phyloP scores from a whole-genome alignment of 2,329 filamentous ascomycete genomes.

The Ceratocystis variospora region DNA sequence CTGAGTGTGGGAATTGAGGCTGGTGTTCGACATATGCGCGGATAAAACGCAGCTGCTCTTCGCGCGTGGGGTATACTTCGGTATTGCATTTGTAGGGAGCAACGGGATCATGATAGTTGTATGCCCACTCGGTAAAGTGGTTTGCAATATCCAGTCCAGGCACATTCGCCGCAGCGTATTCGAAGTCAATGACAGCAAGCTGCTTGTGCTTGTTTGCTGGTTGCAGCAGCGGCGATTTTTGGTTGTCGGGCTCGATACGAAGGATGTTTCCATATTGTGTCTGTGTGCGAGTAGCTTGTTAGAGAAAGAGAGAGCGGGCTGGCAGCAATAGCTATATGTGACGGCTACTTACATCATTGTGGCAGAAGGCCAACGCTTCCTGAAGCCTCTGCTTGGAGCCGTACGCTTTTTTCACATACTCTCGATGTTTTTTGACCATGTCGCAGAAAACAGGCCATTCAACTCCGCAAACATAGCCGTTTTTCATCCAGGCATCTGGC shows the following conservation, averaged over 20 bases:
- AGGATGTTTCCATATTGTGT: conserved; percentile 98
- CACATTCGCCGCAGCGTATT: conserved; percentile 83
- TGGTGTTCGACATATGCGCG: conserved; percentile 74
- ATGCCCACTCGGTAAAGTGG: conserved; percentile 96
- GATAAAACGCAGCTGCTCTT: conserved; percentile 76
- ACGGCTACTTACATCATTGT: conserved; percentile 65
- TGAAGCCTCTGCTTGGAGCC: conserved; percentile 53
- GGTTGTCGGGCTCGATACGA: conserved; percentile 50
- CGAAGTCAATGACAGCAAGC: conserved; percentile 93
- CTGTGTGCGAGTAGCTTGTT: conserved; percentile 32
- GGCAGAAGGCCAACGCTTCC: conserved; percentile 76
- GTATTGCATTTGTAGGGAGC: conserved; percentile 54
- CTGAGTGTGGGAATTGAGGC: conserved; percentile 46
- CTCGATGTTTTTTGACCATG: conserved; percentile 63
- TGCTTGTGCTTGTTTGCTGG: conserved; percentile 92
- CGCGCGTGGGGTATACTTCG: conserved; percentile 56
- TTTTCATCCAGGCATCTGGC: conserved; percentile 46
- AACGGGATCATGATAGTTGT: conserved; percentile 77
- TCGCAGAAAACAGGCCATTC: conserved; percentile 67
- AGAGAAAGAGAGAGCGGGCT: not conserved
- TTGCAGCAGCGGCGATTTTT: conserved; percentile 73
- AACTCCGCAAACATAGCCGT: conserved; percentile 66
- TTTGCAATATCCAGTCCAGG: conserved; percentile 88
- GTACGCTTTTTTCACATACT: conserved; percentile 58
- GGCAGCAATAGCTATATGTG: not conserved